Percentiles rank a stretch among this genome's conserved stretches.
Conservation (phyloP, 2,329 filamentous ascomycete genomes). For the Hortaea sp. region DNA sequence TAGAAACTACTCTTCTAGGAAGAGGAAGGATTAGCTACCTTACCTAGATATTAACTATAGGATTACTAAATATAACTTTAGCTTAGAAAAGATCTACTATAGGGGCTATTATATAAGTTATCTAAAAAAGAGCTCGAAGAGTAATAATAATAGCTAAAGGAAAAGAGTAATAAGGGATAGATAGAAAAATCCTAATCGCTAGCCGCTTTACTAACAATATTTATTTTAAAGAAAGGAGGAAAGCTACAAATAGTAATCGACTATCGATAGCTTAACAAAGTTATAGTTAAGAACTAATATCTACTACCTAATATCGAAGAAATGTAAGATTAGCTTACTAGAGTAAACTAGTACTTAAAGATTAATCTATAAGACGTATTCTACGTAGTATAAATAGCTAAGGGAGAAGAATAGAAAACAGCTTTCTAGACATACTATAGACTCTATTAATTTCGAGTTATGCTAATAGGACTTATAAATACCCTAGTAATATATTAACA, state of each 20-base stretch:
- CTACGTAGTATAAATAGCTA: conserved; percentile 15
- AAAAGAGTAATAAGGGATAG: conserved; percentile 4
- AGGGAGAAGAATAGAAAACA: conserved; percentile 18
- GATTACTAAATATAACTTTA: conserved; percentile 7
- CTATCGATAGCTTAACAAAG: conserved; percentile 18
- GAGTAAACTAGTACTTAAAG: conserved; percentile 12
- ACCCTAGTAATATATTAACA: conserved; percentile 14
- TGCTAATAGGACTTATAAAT: conserved; percentile 19
- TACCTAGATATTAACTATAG: conserved; percentile 9
- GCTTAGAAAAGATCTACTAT: conserved; percentile 6
- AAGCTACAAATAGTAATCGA: conserved; percentile 13
- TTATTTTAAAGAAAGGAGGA: conserved; percentile 16
- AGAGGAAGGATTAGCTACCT: conserved; percentile 5
- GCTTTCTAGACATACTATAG: conserved; percentile 13
- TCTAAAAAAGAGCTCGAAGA: conserved; percentile 6
- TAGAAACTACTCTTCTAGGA: conserved; percentile 10
- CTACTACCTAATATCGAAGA: conserved; percentile 16
- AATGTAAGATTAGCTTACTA: conserved; percentile 10
- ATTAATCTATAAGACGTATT: conserved; percentile 17
- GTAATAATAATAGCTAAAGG: conserved; percentile 1
- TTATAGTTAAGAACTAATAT: conserved; percentile 21
- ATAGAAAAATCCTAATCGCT: conserved; percentile 5
- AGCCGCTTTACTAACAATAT: conserved; percentile 9
- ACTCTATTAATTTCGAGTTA: conserved; percentile 16
- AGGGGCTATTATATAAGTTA: conserved; percentile 5